Conservation (phyloP, 2,329 filamentous ascomycete genomes). For the Penicillium digitatum region DNA sequence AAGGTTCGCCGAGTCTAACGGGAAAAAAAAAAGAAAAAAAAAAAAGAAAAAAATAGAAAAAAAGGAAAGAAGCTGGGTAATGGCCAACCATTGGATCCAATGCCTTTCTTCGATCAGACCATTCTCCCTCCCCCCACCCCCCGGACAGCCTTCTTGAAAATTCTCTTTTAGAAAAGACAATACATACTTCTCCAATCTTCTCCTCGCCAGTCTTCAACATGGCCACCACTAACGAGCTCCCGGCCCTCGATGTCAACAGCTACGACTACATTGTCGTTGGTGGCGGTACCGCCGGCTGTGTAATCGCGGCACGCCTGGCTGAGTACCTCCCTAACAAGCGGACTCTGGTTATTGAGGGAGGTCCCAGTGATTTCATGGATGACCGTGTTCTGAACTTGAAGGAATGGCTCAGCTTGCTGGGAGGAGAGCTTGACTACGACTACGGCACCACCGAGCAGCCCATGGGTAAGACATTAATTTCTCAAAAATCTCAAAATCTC, state of each 20-base stretch:
- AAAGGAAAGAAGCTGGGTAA: conserved; percentile 11
- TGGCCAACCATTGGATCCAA: conserved; percentile 6
- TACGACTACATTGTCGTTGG: conserved; percentile 85
- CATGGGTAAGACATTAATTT: conserved; percentile 51
- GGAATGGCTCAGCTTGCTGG: conserved; percentile 79
- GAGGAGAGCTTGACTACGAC: conserved; percentile 86
- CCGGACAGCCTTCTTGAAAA: neutral
- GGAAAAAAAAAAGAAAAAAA: conserved; percentile 11
- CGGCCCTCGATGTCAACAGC: conserved; percentile 59
- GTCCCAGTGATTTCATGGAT: conserved; percentile 84
- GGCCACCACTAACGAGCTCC: conserved; percentile 63
- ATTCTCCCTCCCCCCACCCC: neutral
- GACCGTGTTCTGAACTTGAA: conserved; percentile 81
- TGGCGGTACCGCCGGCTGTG: conserved; percentile 81
- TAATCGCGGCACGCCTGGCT: conserved; percentile 73
- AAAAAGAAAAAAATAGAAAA: conserved; percentile 5
- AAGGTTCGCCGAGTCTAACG: conserved; percentile 11
- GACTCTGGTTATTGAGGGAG: conserved; percentile 79
- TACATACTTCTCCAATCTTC: conserved; percentile 2
- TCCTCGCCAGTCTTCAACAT: conserved; percentile 41
- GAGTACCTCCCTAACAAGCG: conserved; percentile 79
- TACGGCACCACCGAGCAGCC: conserved; percentile 87
- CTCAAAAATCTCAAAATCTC: neutral
- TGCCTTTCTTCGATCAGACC: conserved; percentile 13
- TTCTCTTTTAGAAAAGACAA: neutral